Evolutionary conservation across 768 basidiomycete species (phyloP), one percentile per base, ranked within the genome.

Genomic region (Russula sp.): DNA sequence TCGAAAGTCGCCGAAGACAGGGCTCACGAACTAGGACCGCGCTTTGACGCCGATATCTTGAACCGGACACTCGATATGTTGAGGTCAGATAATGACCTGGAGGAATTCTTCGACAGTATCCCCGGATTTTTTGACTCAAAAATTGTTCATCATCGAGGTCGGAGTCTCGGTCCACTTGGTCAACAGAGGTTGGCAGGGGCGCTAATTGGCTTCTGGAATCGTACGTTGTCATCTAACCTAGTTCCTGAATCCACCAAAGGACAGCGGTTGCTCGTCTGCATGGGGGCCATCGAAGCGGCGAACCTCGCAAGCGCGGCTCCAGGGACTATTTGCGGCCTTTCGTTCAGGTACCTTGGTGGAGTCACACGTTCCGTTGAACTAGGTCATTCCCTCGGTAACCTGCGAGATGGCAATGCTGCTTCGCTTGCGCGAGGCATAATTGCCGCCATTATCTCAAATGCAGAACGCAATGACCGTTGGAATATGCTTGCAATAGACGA

Each of bases 381-480:
- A 0, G 59, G 49, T 5, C 36, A 60, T 16, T 60, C 50, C 18
- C 50, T 60, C 6, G 28, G 11, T 28, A 13, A 8, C 8, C 14
- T 26, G 14, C 6, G 20, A 2, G 11, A n/a, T 18, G 22, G 36
- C 20, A 26, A 16, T 2, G 9, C 5, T 16, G 59, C 2, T 8
- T 28, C n/a, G 20, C 50, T 28, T 22, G 50, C 50, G 2, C 36
- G 26, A 18, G 7, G 36, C 26, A n/a, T 60, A 1, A 22, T 60
- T 38, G 11, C 59, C 10, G 20, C 38, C 1, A 42, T 60, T 5
- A 59, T 59, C n/a, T 36, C 49, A 20, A 36, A 50, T 10, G 58
- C 28, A 24, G 24, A 51, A 28, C 58, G 34, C 58, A 20, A 59
- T 26, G 36, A 28, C 3, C 58, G 34, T 20, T 59, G 58, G 58